Conservation (phyloP, 768 basidiomycete species). For the Boletus rufocinnamomeus region DNA sequence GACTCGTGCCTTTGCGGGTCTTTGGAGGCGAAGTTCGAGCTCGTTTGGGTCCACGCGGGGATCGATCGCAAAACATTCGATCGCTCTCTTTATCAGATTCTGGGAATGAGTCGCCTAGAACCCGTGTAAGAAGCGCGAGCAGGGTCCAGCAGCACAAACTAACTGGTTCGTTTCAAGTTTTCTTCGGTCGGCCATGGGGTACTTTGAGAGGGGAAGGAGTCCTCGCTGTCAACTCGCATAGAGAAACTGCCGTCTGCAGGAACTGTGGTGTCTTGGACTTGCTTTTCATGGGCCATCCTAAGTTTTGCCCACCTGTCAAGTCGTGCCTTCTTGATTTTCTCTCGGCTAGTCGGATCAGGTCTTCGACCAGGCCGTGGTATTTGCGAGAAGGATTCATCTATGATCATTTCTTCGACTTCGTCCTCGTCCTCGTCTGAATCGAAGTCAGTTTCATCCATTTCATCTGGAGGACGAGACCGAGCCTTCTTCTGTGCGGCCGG, state of each 20-base stretch:
- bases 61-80: slow-evolving; percentile 33
- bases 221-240: slow-evolving; percentile 32
- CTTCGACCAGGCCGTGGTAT: slow-evolving; percentile 16
- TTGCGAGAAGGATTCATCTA: slow-evolving; percentile 37
- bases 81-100: slow-evolving; percentile 37
- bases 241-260: slow-evolving; percentile 31
- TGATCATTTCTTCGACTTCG: slow-evolving; percentile 53
- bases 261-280: slow-evolving; percentile 34
- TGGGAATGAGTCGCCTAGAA: slow-evolving; percentile 12
- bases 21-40: slow-evolving; percentile 51
- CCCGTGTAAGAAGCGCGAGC: slow-evolving; percentile 1
- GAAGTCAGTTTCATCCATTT: slow-evolving; percentile 25
- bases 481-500: slow-evolving; percentile 27
- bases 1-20: slow-evolving; percentile 40
- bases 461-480: slow-evolving; percentile 24
- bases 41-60: slow-evolving; percentile 42
- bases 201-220: slow-evolving; percentile 17
- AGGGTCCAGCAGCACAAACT: neutral
- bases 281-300: slow-evolving; percentile 27
- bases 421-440: slow-evolving; percentile 46
- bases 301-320: slow-evolving; percentile 31
- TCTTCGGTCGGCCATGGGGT: slow-evolving; percentile 31
- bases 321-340: slow-evolving; percentile 33
- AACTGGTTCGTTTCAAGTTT: slow-evolving; percentile 52
- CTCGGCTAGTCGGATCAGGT: slow-evolving; percentile 31